phyloP scores from a whole-genome alignment of 192 early-diverging fungal genomes.

The Coemansia javaensis region DNA sequence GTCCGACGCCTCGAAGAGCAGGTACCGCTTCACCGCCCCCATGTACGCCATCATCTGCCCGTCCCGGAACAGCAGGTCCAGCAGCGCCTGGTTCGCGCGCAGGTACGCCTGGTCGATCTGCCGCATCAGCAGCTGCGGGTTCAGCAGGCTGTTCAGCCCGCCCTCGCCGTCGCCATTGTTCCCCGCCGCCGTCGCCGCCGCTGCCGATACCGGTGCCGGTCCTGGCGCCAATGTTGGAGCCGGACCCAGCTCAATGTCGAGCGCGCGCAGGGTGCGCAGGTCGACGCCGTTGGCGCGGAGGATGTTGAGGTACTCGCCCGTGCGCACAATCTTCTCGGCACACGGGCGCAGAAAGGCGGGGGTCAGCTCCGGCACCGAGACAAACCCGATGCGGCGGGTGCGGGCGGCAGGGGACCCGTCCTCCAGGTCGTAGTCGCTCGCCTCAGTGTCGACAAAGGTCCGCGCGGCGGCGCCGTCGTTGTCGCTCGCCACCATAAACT shows the following conservation, averaged over 20 bases:
- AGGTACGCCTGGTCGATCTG: slow-evolving; percentile 83
- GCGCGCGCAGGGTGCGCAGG: slow-evolving; percentile 19
- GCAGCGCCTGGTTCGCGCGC: slow-evolving; percentile 79
- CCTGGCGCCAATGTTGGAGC: no score
- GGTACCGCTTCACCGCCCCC: slow-evolving; percentile 86
- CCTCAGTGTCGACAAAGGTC: slow-evolving; percentile 72
- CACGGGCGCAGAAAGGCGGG: slow-evolving; percentile 77
- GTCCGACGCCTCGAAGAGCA: slow-evolving; percentile 90
- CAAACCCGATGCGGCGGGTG: slow-evolving; percentile 8
- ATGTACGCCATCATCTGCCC: slow-evolving; percentile 71
- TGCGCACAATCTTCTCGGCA: slow-evolving; percentile 74
- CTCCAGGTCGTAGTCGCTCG: slow-evolving; percentile 4
- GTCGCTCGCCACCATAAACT: slow-evolving; percentile 88
- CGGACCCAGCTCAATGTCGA: neutral
- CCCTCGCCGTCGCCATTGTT: no score
- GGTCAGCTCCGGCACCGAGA: slow-evolving; percentile 34
- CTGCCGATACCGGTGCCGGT: no score
- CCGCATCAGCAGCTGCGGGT: slow-evolving; percentile 46
- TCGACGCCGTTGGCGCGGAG: slow-evolving; percentile 69
- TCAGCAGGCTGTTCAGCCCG: slow-evolving; percentile 20
- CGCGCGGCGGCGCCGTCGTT: slow-evolving; percentile 55
- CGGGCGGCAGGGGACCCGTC: neutral
- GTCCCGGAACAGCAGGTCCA: slow-evolving; percentile 75
- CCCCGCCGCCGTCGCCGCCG: no score
- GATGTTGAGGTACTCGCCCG: slow-evolving; percentile 95